Base-by-base conservation (phyloP, 768 basidiomycete species). In the Tulasnella sp. region DNA sequence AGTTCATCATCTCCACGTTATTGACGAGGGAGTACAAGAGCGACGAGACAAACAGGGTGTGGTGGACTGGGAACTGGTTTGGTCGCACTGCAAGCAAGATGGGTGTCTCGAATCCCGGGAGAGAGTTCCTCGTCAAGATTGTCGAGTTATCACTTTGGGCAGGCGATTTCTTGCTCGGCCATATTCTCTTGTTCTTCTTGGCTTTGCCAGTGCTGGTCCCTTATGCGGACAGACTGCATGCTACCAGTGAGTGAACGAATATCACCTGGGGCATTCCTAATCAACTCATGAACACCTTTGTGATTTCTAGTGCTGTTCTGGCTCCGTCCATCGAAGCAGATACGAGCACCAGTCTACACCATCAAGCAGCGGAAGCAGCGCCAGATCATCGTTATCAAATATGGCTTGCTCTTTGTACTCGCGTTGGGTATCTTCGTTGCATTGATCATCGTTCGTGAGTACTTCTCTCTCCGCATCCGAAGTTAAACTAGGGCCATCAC, bases 61-160 rank as follows among this genome's bases (percentile, higher is more conserved):
- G 94, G 94, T 99, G 95, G 95, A 95, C 93, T 30, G 94, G 93
- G 51, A 78, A 84, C 68, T 97, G 95, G 95, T 95, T 93, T 70
- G 93, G 93, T 42, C 85, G 93, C 54, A 92, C 92, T 3, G 78
- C 97, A 27, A 92, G 93, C 47, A 68, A 80, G 3, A 85, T 89
- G 70, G 91, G 86, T 45, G 88, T 95, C 82, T 91, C 91, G n/a
- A 95, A 97, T 70, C 94, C 94, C 54, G 90, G 87, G 27, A 86
- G 95, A 69, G 95, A 97, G 76, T 96, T 90, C 67, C 73, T 97
- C 64, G 95, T 97, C 75, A 99, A 99, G 79, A 87, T 92, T 62
- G 91, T 97, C 67, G 95, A 97, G 73, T 76, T 98, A 70, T 89
- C 89, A 44, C 71, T 97, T 19, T 98, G 94, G 88, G 87, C 89